Evolutionary conservation across 2,329 filamentous ascomycete genomes (phyloP).

Genomic region (Xylaria sp.): DNA sequence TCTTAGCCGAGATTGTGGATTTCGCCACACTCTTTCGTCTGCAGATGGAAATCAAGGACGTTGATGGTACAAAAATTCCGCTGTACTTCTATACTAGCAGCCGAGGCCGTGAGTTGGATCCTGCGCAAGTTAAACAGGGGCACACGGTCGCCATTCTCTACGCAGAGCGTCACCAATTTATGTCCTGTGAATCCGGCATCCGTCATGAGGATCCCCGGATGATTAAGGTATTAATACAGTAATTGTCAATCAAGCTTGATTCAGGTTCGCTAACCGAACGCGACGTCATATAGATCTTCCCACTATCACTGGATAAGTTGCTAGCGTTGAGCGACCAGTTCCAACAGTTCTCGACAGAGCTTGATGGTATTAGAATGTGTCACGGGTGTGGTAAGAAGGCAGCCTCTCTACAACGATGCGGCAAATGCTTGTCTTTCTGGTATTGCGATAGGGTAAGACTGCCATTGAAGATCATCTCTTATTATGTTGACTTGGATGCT

Average conservation of each 20-base stretch:
- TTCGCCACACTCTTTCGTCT: slow-evolving; percentile 1
- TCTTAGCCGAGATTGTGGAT: slow-evolving; percentile 21
- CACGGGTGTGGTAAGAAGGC: slow-evolving; percentile 23
- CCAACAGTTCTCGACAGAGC: slow-evolving; percentile 14
- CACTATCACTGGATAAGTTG: slow-evolving; percentile 6
- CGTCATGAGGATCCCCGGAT: slow-evolving; percentile 8
- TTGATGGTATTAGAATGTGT: slow-evolving; percentile 12
- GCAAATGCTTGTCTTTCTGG: slow-evolving; percentile 18
- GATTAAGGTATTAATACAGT: slow-evolving; percentile 15
- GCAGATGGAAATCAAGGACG: slow-evolving; percentile 21
- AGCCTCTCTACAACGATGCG: slow-evolving; percentile 11
- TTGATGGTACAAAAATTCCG: slow-evolving; percentile 6
- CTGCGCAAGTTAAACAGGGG: slow-evolving; percentile 3
- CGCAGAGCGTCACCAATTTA: slow-evolving; percentile 9
- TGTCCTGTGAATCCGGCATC: background rate
- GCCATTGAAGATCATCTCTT: background rate
- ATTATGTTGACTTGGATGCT: background rate
- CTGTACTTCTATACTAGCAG: slow-evolving; percentile 22
- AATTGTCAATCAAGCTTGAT: background rate
- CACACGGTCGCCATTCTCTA: slow-evolving; percentile 22
- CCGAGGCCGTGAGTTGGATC: slow-evolving; percentile 16
- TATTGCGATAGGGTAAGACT: slow-evolving; percentile 20
- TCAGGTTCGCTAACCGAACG: background rate
- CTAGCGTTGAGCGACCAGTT: slow-evolving; percentile 12
- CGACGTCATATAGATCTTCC: slow-evolving; percentile 19